Conservation (phyloP, 2,329 filamentous ascomycete species). For the Stenocarpella maydis region DNA sequence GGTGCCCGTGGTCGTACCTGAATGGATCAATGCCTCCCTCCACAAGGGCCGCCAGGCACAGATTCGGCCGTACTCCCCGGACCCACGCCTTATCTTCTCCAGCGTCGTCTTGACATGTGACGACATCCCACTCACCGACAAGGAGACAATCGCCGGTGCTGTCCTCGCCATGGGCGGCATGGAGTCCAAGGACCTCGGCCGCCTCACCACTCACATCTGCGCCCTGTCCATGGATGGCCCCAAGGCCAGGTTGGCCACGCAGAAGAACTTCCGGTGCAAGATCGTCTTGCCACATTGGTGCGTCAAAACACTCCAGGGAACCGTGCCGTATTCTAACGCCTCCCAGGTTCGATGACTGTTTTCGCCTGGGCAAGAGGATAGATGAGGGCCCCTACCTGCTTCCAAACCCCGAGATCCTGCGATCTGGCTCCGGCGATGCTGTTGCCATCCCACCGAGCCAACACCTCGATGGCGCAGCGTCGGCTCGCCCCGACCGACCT, state of each 20-base stretch:
- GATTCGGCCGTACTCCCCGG: constrained; percentile 86
- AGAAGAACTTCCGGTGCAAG: constrained; percentile 75
- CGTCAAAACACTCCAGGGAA: constrained; percentile 36
- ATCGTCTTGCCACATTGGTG: constrained; percentile 95
- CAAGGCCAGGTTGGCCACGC: constrained; percentile 69
- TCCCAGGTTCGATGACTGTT: constrained; percentile 90
- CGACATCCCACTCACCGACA: constrained; percentile 84
- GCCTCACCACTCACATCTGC: constrained; percentile 86
- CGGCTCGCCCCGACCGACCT: constrained; percentile 53
- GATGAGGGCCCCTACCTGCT: constrained; percentile 86
- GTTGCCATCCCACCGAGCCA: constrained; percentile 65
- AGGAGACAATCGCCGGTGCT: constrained; percentile 90
- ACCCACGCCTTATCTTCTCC: constrained; percentile 89
- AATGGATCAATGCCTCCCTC: constrained; percentile 81
- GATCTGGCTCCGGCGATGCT: constrained; percentile 61
- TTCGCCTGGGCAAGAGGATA: constrained; percentile 91
- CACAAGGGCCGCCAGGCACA: constrained; percentile 75
- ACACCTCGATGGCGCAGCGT: constrained; percentile 72
- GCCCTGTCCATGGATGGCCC: constrained; percentile 78
- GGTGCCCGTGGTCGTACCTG: constrained; percentile 83
- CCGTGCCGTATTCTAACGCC: background rate
- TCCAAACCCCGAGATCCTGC: constrained; percentile 86
- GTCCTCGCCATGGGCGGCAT: constrained; percentile 89
- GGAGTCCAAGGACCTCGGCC: constrained; percentile 75
- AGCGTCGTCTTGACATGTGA: constrained; percentile 84